phyloP scores from a whole-genome alignment of 305 asterid species.

The Fraxinus angustifolia region DNA sequence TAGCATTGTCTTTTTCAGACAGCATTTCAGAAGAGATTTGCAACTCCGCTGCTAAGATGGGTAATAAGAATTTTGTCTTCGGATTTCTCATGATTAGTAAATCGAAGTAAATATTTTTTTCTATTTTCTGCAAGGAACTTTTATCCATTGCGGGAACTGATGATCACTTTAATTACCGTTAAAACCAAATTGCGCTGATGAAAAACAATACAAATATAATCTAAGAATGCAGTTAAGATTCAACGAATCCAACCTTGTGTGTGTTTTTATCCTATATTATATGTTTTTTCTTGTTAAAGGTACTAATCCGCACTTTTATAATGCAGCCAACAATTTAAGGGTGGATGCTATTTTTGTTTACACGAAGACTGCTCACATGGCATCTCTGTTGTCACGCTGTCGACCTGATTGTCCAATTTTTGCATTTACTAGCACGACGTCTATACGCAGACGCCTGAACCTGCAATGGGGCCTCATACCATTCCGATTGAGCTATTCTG shows the following conservation, averaged over 20 bases:
- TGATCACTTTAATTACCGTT: not conserved
- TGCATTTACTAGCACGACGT: conserved; percentile 82
- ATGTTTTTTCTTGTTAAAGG: not conserved
- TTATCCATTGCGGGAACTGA: not conserved
- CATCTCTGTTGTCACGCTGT: conserved; percentile 91
- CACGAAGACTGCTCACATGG: conserved; percentile 92
- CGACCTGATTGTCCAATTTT: conserved; percentile 98
- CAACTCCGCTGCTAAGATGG: conserved; percentile 97
- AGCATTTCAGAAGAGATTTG: conserved; percentile 94
- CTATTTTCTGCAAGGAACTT: not conserved
- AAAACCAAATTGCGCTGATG: not conserved
- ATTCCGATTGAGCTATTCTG: conserved; percentile 86
- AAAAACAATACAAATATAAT: not conserved
- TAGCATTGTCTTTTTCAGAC: conserved; percentile 70
- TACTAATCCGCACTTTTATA: conserved; percentile 17
- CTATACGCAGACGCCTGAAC: conserved; percentile 88
- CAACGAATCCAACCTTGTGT: not conserved
- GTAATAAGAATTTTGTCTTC: conserved; percentile 42
- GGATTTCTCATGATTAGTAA: not conserved
- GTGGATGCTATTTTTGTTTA: conserved; percentile 94
- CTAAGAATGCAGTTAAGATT: not conserved
- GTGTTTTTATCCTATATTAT: not conserved
- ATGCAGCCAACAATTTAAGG: conserved; percentile 81
- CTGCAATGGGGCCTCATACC: conserved; percentile 98
- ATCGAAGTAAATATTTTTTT: not conserved